These are phyloP conservation scores for Quercus suber DNA, from an alignment of 306 rosid species.

Conservation along the genomic window DNA sequence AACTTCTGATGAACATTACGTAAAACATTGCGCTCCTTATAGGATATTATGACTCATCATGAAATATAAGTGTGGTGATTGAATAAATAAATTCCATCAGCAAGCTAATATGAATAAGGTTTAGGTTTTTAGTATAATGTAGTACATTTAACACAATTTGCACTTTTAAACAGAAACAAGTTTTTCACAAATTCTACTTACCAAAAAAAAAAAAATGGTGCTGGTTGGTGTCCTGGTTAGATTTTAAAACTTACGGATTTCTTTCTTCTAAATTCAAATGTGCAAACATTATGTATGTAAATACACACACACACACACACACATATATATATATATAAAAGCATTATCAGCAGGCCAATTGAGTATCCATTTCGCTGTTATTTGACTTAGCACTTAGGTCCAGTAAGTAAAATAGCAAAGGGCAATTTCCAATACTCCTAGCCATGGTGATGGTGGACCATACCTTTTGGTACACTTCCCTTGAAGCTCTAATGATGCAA, in stretches of 20 bases:
- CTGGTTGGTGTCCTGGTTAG: background rate
- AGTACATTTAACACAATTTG: background rate
- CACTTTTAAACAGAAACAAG: background rate
- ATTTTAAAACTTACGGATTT: background rate
- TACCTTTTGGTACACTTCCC: constrained; percentile 68
- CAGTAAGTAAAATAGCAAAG: constrained; percentile 61
- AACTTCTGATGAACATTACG: background rate
- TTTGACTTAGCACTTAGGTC: constrained; percentile 57
- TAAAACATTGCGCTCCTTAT: background rate
- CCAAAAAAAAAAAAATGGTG: background rate
- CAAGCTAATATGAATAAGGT: constrained; percentile 5
- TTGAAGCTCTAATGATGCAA: constrained; percentile 68
- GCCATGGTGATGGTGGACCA: constrained; percentile 79
- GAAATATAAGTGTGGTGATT: background rate
- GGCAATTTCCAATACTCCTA: constrained; percentile 55
- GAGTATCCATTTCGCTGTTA: background rate
- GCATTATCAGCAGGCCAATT: background rate
- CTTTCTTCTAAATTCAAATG: background rate
- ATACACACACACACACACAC: background rate
- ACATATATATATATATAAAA: background rate
- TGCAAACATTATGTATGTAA: background rate
- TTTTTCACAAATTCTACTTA: background rate
- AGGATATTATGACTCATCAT: background rate
- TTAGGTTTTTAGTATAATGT: background rate
- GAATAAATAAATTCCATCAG: constrained; percentile 5